Evolutionary conservation across 495 filamentous ascomycete genomes (phyloP), one percentile per base, ranked within the genome.

Genomic region (Xeromyces bisporus): DNA sequence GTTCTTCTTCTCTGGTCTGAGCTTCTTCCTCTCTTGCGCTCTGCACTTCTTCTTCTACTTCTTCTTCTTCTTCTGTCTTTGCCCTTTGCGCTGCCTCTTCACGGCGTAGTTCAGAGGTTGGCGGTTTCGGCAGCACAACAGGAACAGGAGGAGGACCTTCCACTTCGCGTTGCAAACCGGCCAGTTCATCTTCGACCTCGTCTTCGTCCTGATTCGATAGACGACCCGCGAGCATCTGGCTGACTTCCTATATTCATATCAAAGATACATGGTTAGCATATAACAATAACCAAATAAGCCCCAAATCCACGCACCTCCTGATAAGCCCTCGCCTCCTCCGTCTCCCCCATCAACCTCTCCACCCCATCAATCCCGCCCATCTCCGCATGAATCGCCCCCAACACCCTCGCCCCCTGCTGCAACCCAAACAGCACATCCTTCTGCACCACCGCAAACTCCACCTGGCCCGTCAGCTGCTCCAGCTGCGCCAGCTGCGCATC

Each of bases 351-450:
- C 40, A 96, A 50, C 60, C 82, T 81, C 67, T 93, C 86, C 29
- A 96, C 86, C 33, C 76, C 69, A 41, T 92, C 85, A 32, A 97
- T 62, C 1, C 86, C 86, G 16, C 87, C 91, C 84, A 97, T 97
- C 58, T 97, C 89, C 38, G 70, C 71, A 42, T 94, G 74, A 34
- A 97, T 94, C 44, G 91, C 79, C 42, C 77, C 71, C 37, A 97
- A 62, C 18, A 94, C 89, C 26, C 64, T 63, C 1, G 89, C 96
- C 12, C 89, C 89, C 59, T 94, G 82, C 48, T 91, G 79, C 38
- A 97, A 58, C 1, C 89, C 89, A 49, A 77, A 94, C 7, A 96
- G 37, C 4, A 97, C 80, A 57, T 93, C 84, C 54, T 92, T 93
- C 62, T 96, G 85, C 18, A 96, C 85, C 7, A 89, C 67, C 25